Evolutionary conservation across 805 yeast species (phyloP).

Genomic region (Kluyveromyces siamensis): DNA sequence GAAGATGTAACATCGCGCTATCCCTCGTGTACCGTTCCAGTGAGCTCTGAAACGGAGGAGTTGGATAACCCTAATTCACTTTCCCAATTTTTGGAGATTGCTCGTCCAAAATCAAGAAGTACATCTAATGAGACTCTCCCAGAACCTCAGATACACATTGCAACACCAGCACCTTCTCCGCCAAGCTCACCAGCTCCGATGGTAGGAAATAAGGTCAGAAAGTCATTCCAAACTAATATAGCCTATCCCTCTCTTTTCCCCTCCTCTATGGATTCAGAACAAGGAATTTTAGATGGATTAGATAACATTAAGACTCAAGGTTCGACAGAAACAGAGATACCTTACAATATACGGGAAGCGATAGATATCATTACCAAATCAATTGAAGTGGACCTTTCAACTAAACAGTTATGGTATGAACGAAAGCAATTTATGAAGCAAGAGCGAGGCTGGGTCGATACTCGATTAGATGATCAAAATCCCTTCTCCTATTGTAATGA

Average conservation of each 20-base stretch:
- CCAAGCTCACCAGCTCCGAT: slow-evolving; percentile 40
- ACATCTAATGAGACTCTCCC: slow-evolving; percentile 22
- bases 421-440: slow-evolving; percentile 61
- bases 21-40: slow-evolving; percentile 57
- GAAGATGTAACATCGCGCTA: slow-evolving; percentile 67
- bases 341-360: slow-evolving; percentile 75
- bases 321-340: slow-evolving; percentile 32
- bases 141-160: slow-evolving; percentile 36
- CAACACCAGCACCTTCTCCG: slow-evolving; percentile 88
- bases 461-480: slow-evolving; percentile 9
- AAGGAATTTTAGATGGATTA: slow-evolving; percentile 25
- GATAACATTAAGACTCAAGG: slow-evolving; percentile 7
- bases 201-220: slow-evolving; percentile 34
- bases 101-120: slow-evolving; percentile 37
- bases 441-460: slow-evolving; percentile 52
- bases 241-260: slow-evolving; percentile 64
- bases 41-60: slow-evolving; percentile 37
- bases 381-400: slow-evolving; percentile 56
- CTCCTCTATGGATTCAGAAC: slow-evolving; percentile 21
- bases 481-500: slow-evolving; percentile 27
- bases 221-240: slow-evolving; percentile 56
- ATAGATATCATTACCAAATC: slow-evolving; percentile 54
- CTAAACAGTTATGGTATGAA: slow-evolving; percentile 63
- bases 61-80: slow-evolving; percentile 44
- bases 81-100: slow-evolving; percentile 50